Base-by-base conservation (phyloP, 257 asterid species). In the Euphrasia confusa region DNA sequence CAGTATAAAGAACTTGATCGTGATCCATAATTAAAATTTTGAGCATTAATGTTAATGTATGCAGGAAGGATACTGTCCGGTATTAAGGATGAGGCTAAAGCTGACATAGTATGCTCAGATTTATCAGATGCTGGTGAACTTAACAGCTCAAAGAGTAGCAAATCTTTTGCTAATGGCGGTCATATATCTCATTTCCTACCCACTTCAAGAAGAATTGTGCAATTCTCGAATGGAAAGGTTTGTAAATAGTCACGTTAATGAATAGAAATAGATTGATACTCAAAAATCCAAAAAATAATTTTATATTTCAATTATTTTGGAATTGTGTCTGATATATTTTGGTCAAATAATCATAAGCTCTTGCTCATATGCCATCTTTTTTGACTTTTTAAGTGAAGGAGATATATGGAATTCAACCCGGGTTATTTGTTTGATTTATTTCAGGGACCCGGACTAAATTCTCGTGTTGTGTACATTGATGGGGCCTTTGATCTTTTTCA, bases 401-500 rank as follows among this genome's bases (percentile, higher is more conserved):
- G 42, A 8, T 11, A 2, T 9, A 9, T 37, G 42, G 11, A 33
- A 37, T 37, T 37, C 7, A 37, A 7, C 42, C 7, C 8, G 44
- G 63, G 10, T 65, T 39, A 12, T 49, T 58, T 69, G 37, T 69
- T 68, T 61, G 50, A 5, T 62, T 1, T 37, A 37, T 37, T 69
- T 57, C 80, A 92, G 98, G 97, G 78, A 35, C 97, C 97, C 61
- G 97, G 86, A 62, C 95, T 93, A 24, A 88, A 86, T 76, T 82
- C 94, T 45, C 90, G 88, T 55, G 95, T 92, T 55, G 95, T 92
- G 30, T 92, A 92, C 78, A 92, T 92, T 65, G 98, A 92, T 72
- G 97, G 98, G 32, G 98, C 93, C 21, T 92, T 92, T 79, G 98
- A 92, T 79, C 88, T 88, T 68, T 92, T 88, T 61, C 98, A 92